Conservation (phyloP, 495 filamentous ascomycete genomes). For the Evernia prunastri region DNA sequence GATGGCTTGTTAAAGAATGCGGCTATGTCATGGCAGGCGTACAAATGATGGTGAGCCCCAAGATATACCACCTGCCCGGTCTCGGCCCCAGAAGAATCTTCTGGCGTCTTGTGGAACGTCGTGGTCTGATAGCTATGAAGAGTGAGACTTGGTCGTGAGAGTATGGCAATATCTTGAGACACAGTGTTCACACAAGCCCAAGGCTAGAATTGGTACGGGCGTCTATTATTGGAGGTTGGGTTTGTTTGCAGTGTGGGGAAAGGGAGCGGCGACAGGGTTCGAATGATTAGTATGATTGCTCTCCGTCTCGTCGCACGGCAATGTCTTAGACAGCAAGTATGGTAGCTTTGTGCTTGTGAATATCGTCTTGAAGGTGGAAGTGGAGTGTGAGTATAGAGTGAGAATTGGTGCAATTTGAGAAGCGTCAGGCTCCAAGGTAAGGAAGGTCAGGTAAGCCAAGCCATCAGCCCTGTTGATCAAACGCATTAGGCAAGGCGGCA, state of each 20-base stretch:
- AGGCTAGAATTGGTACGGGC: background rate
- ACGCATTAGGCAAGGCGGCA: background rate
- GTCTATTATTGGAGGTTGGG: background rate
- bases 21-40: constrained; percentile 8
- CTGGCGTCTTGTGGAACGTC: background rate
- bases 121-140: background rate
- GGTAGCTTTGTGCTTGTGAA: background rate
- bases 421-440: too few relatives aligned
- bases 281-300: background rate
- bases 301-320: background rate
- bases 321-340: background rate
- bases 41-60: background rate
- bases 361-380: background rate
- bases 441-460: background rate
- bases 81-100: background rate
- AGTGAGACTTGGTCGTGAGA: background rate
- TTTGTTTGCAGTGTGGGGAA: constrained; percentile 1
- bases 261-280: background rate
- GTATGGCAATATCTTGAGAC: background rate
- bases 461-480: background rate
- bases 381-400: background rate
- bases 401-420: too few relatives aligned
- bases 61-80: background rate
- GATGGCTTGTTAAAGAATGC: background rate
- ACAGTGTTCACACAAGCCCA: background rate